These are phyloP conservation scores for Mucuna pruriens DNA, from an alignment of 306 rosid species.

Conservation along the genomic window DNA sequence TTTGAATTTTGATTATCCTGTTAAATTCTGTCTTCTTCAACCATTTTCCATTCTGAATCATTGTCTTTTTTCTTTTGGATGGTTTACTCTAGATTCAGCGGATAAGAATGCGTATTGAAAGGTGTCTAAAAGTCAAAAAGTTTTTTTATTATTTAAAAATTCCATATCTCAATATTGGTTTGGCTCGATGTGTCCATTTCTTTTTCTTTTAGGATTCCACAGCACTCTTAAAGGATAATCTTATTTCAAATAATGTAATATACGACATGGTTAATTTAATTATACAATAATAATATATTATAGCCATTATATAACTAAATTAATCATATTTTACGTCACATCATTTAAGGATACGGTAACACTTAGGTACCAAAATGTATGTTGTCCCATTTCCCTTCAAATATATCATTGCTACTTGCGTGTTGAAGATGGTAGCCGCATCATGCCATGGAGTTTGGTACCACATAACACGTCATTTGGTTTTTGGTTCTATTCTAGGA, in stretches of 20 bases:
- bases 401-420: constrained; percentile 46
- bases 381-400: constrained; percentile 31
- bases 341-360: constrained; percentile 5
- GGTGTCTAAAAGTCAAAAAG: constrained; percentile 43
- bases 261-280: neutral
- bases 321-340: constrained; percentile 1
- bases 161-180: constrained; percentile 38
- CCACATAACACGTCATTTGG: constrained; percentile 36
- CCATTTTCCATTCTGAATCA: constrained; percentile 40
- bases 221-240: neutral
- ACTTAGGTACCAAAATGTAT: constrained; percentile 24
- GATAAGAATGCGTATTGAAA: constrained; percentile 47
- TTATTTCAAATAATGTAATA: neutral
- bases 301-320: neutral
- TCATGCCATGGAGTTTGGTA: constrained; percentile 25
- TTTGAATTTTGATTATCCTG: constrained; percentile 29
- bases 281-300: neutral
- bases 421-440: constrained; percentile 38
- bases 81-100: constrained; percentile 27
- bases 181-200: neutral
- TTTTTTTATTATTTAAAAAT: neutral
- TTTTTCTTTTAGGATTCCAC: neutral
- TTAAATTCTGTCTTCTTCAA: constrained; percentile 34
- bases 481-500: constrained; percentile 19
- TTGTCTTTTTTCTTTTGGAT: constrained; percentile 39